phyloP scores from a whole-genome alignment of 2,329 filamentous ascomycete species.

The Paecilomyces sp. region DNA sequence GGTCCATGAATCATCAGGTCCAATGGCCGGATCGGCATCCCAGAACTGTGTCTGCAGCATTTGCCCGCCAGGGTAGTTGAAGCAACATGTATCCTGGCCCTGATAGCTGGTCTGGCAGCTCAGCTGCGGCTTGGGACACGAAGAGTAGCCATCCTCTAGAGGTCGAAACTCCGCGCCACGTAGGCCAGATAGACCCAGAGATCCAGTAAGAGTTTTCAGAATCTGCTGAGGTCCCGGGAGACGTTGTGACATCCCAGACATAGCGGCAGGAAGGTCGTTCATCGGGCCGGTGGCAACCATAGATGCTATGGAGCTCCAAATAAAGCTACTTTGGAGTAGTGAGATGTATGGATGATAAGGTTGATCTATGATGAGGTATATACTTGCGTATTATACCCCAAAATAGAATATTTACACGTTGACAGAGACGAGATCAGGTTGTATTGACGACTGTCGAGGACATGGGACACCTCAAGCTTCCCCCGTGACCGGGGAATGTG shows the following conservation, averaged over 20 bases:
- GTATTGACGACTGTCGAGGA: not conserved
- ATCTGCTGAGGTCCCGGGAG: slow-evolving; percentile 29
- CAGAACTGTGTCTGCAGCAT: slow-evolving; percentile 72
- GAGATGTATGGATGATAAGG: not conserved
- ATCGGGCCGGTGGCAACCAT: not conserved
- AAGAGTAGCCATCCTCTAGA: slow-evolving; percentile 6
- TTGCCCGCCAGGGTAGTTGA: slow-evolving; percentile 64
- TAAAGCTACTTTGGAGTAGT: not conserved
- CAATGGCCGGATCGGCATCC: slow-evolving; percentile 59
- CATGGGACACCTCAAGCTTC: not conserved
- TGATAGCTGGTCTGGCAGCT: slow-evolving; percentile 59
- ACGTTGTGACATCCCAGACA: slow-evolving; percentile 14
- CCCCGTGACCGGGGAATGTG: not conserved
- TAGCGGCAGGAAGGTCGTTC: slow-evolving; percentile 1
- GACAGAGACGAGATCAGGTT: not conserved
- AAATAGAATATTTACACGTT: not conserved
- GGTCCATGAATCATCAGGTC: slow-evolving; percentile 65
- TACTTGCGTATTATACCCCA: not conserved
- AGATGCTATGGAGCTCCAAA: not conserved
- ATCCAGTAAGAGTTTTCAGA: slow-evolving; percentile 23
- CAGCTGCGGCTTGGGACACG: slow-evolving; percentile 34
- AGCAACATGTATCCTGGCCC: slow-evolving; percentile 63
- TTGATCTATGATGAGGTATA: not conserved
- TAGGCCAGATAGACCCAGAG: slow-evolving; percentile 20
- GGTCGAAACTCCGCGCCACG: slow-evolving; percentile 1